Base-by-base conservation (phyloP, 1,139 yeast species). In the Pneumocystis canis region DNA sequence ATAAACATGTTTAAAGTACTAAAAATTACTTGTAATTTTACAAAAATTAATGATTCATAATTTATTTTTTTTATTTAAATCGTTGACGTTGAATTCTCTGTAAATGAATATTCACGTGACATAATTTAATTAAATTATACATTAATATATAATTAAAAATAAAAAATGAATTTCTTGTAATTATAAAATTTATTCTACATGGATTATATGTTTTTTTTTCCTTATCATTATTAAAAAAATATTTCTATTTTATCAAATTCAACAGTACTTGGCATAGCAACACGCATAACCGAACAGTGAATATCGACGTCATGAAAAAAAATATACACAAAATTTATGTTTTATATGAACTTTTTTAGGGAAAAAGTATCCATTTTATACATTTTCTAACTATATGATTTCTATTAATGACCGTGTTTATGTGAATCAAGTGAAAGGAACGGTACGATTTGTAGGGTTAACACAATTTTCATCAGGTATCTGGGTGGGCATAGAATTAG, bases 401-500 rank as follows among this genome's bases (percentile, higher is more conserved):
- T 47, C 54, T 11, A 5, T 47, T 9, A 47, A 47, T 25, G 54
- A 47, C 30, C 25, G 63, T 16, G 63, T 65, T 25, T 41, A 33
- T 30, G 63, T 62, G 16, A 60, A 58, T 25, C 47, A 58, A 39
- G 30, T 33, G 1, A n/a, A 18, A 69, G 68, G 69, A 14, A 61
- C 60, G 6, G 62, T 67, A 28, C 62, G 67, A 5, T 67, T 59
- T 47, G 37, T 60, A 16, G 69, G 69, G 6, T 35, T n/a, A 18
- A 67, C 69, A 11, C 39, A 61, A 37, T 67, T 67, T 63, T 66
- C 69, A 7, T 60, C 65, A 16, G 69, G 69, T 5, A 28, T 47
- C 4, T 89, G 97, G 97, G 77, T 84, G 14, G 97, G 97, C 0
- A 77, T 89, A 4, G 89, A 85, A 68, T 76, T 89, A 37, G 81